Base-by-base conservation (phyloP, 768 basidiomycete genomes). In the Thelephora aurantiotincta region DNA sequence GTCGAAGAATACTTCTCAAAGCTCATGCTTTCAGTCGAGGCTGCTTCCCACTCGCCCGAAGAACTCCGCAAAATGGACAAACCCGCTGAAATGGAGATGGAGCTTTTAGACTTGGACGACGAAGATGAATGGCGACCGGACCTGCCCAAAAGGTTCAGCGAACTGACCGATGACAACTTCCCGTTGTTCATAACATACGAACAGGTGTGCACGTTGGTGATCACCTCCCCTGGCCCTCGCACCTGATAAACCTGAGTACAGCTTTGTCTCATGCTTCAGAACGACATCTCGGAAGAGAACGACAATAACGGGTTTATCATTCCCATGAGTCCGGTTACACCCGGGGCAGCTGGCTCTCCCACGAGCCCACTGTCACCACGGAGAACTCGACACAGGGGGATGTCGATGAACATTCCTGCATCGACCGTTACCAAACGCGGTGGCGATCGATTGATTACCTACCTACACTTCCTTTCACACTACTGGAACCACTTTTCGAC, bases 161-260 rank as follows among this genome's bases (percentile, higher is more conserved):
- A 68, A 19, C 63, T 82, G 9, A 58, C 64, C 23, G 77, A 79
- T 35, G 51, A 65, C 0, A 71, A 83, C 53, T 83, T 83, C 48
- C 80, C 80, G 0, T 58, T 83, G 41, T 83, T 82, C 51, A 54
- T 79, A 0, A 76, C 80, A 0, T 79, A 75, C 41, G 71, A 78
- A 54, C 63, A 9, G 12, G 65, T 47, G 77, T 75, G 51, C 36
- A 66, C 22, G 18, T 9, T 14, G 19, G 9, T 13, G 43, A 16
- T 44, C 22, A 22, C n/a, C n/a, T n/a, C n/a, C n/a, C n/a, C n/a
- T n/a, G n/a, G n/a, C n/a, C n/a, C n/a, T n/a, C n/a, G n/a, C n/a
- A n/a, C n/a, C n/a, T n/a, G n/a, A n/a, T n/a, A n/a, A n/a, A n/a
- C n/a, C n/a, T n/a, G n/a, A n/a, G n/a, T n/a, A 22, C 45, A 46